These are phyloP conservation scores for Nakazawaea wickerhamii DNA, from an alignment of 805 yeast genomes.

Conservation along the genomic window DNA sequence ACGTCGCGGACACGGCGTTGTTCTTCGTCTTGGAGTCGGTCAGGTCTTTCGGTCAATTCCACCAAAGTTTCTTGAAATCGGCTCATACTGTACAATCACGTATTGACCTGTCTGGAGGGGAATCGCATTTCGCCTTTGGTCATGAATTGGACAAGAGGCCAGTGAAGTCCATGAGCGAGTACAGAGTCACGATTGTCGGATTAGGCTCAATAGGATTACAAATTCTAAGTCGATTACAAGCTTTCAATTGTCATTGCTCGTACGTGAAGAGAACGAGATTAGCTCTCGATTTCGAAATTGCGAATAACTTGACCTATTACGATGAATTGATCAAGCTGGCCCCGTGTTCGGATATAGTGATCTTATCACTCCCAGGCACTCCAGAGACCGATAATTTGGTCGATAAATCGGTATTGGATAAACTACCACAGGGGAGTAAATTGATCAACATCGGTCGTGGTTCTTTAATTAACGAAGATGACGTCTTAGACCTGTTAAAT, in stretches of 20 bases:
- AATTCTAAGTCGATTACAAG: conserved; percentile 49
- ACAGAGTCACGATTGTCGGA: conserved; percentile 60
- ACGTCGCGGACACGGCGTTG: conserved; percentile 61
- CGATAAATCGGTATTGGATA: conserved; percentile 39
- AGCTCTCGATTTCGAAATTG: conserved; percentile 13
- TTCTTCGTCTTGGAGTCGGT: conserved; percentile 51
- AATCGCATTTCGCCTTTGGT: too few species aligned
- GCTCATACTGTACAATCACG: too few species aligned
- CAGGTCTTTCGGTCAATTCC: conserved; percentile 43
- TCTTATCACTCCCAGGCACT: conserved; percentile 63
- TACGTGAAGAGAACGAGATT: conserved; percentile 54
- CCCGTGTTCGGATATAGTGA: conserved; percentile 47
- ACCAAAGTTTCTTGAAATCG: too few species aligned
- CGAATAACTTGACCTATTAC: conserved; percentile 41
- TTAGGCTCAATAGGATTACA: conserved; percentile 71
- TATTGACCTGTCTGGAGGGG: too few species aligned
- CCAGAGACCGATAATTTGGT: conserved; percentile 52
- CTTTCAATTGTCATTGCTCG: conserved; percentile 60
- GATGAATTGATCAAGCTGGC: conserved; percentile 35
- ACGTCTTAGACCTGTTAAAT: conserved; percentile 52
- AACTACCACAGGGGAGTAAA: conserved; percentile 49
- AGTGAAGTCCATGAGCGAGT: conserved; percentile 49
- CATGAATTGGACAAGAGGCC: conserved; percentile 40
- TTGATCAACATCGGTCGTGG: conserved; percentile 79
- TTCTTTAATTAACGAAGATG: conserved; percentile 59